These are phyloP conservation scores for Colletotrichum spaethianum DNA, from an alignment of 2,329 filamentous ascomycete species.

Conservation along the genomic window DNA sequence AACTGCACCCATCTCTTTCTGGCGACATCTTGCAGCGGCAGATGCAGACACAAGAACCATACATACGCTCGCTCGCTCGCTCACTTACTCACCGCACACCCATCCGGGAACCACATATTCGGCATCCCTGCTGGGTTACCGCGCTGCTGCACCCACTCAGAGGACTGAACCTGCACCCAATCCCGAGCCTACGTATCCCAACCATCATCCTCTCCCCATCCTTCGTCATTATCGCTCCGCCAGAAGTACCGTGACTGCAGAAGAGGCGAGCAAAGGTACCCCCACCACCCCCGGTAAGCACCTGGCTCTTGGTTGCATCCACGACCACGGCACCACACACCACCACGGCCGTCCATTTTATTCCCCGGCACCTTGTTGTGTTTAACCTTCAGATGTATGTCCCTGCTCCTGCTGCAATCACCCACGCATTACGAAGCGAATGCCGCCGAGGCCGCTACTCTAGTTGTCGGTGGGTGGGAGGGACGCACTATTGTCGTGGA, in stretches of 20 bases:
- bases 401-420: not conserved
- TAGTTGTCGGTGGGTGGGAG: not conserved
- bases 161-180: constrained; percentile 6
- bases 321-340: constrained; percentile 16
- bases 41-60: constrained; percentile 26
- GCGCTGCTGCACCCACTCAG: not conserved
- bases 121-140: not conserved
- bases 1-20: constrained; percentile 12
- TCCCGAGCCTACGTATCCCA: constrained; percentile 4
- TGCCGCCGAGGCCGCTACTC: not conserved
- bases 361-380: constrained; percentile 17
- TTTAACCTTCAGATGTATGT: constrained; percentile 29
- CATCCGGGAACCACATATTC: too few relatives aligned
- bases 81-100: not conserved
- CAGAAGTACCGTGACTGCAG: not conserved
- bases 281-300: not conserved
- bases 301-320: not conserved
- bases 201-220: not conserved
- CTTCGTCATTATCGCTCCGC: not conserved
- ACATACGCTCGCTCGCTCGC: not conserved
- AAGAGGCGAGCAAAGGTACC: not conserved
- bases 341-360: not conserved
- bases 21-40: constrained; percentile 36
- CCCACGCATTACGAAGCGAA: not conserved
- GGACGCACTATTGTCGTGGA: not conserved